Base-by-base conservation (phyloP, 208 protist species). In the Acanthamoeba lenticulata region DNA sequence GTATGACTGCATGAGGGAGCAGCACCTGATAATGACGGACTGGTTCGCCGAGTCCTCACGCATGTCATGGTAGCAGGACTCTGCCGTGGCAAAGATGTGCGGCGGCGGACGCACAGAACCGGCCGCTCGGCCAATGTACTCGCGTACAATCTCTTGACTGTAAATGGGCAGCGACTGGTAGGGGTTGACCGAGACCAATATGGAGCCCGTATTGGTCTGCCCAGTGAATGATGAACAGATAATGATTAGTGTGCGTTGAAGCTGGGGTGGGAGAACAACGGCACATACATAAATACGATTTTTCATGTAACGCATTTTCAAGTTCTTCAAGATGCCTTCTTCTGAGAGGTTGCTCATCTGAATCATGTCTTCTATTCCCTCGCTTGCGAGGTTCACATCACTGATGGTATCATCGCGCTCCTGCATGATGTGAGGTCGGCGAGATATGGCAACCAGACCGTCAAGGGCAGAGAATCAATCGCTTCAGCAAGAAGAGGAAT, bases 101-200 rank as follows among this genome's bases (percentile, higher is more conserved):
- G 96, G 96, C 0, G 93, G 79, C 91, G 86, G 49, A 60, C 62
- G 40, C 94, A 74, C 94, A 91, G 62, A 89, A 60, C 40, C 94
- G 52, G 90, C 95, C 60, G 44, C 95, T 94, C 62, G 86, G 32
- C 79, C 79, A 21, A 88, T 88, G 77, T 97, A 97, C n/a, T 47
- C 55, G 7, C 93, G 69, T 0, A 96, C 88, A 40, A 94, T 85
- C 2, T 92, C 79, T 13, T 90, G 81, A 27, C 92, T 94, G 67
- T 97, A 97, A 9, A 97, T 94, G 44, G 86, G 88, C 0, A 97
- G 81, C 0, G 81, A 49, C 65, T 95, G 47, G 47, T 96, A 97
- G 13, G 96, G 96, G 77, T 97, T 97, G 7, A 97, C 90, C 6
- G 96, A 95, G 0, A 97, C 94, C 17, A 97, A 88, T 67, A 97